Percentiles rank a stretch among this genome's conserved stretches.
Evolutionary conservation across 2,329 filamentous ascomycete species (phyloP).

Genomic region (Phyllosticta citribraziliensis): DNA sequence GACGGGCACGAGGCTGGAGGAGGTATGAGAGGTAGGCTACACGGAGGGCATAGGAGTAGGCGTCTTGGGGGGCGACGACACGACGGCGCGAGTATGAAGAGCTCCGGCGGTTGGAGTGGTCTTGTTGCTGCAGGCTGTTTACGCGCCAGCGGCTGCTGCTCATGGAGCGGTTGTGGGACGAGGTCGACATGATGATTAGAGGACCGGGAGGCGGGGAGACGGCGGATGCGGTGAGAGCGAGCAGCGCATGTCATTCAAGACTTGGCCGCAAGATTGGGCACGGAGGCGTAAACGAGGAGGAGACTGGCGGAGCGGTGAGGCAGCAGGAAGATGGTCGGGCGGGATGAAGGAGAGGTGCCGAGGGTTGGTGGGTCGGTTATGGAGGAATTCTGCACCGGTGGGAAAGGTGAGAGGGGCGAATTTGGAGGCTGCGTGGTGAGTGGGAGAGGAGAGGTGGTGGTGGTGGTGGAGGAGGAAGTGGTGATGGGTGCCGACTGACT

Average conservation of each 20-base stretch:
- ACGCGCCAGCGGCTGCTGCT: slow-evolving; percentile 26
- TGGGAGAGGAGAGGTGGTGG: slow-evolving; percentile 1
- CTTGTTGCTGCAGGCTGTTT: slow-evolving; percentile 33
- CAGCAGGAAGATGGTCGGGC: neutral
- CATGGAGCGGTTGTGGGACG: slow-evolving; percentile 9
- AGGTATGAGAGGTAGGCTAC: slow-evolving; percentile 89
- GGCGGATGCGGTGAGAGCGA: neutral
- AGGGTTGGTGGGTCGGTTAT: neutral
- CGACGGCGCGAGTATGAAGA: slow-evolving; percentile 27
- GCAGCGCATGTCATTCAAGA: slow-evolving; percentile 10
- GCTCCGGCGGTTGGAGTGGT: slow-evolving; percentile 29
- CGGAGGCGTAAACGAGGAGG: slow-evolving; percentile 1
- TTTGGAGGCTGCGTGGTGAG: neutral
- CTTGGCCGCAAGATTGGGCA: slow-evolving; percentile 3
- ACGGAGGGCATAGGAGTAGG: slow-evolving; percentile 82
- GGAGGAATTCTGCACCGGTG: neutral
- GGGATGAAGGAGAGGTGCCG: neutral
- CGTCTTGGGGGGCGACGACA: slow-evolving; percentile 55
- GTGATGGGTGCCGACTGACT: neutral
- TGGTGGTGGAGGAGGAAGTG: neutral
- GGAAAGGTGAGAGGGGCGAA: neutral
- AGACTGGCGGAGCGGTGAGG: slow-evolving; percentile 6
- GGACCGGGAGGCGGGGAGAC: neutral
- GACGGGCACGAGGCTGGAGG: slow-evolving; percentile 79
- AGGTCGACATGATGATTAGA: slow-evolving; percentile 7